Base-by-base conservation (phyloP, 768 basidiomycete genomes). In the Hypholoma fasciculare region DNA sequence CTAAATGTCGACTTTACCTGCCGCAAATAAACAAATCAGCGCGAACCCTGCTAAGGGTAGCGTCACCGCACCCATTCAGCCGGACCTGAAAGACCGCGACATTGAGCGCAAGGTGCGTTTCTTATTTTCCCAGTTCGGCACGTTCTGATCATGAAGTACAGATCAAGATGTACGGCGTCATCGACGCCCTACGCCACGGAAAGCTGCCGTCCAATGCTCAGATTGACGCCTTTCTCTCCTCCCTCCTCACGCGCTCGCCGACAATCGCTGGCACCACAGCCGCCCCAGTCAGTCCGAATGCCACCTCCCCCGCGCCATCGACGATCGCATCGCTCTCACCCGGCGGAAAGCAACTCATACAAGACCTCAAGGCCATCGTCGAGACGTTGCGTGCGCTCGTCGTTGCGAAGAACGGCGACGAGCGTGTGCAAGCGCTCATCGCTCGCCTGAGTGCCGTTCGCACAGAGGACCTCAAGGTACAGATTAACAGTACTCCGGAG, bases 391-490 rank as follows among this genome's bases (percentile, higher is more conserved):
- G 87, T 13, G 64, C 82, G 43, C 86, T 94, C 55, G 86, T 96
- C 17, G 66, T 76, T 46, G 80, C 89, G 64, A 97, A 96, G 83
- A 97, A 97, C 63, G 74, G 78, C 23, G 95, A 96, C 64, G 94
- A 98, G 75, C 81, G 98, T 37, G 80, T 97, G 71, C 96, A 98
- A 73, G 88, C 91, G 65, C 96, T 96, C 64, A 72, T 96, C 43
- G 95, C 89, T 89, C 83, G 87, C 59, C 92, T 91, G 1, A 76
- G 82, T 26, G 95, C 82, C 82, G 38, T 74, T 87, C 20, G 78
- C 78, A 12, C 58, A 57, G 1, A 8, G 4, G 72, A 20, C 57
- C 61, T 2, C 63, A 65, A 17, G 53, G 44, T 1, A n/a, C 37
- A 13, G 37, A 96, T 63, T 93, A 98, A 75, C 81, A 97, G 39